These are phyloP conservation scores for Ophiostoma sp. DNA, from an alignment of 2,329 filamentous ascomycete genomes.

Conservation along the genomic window DNA sequence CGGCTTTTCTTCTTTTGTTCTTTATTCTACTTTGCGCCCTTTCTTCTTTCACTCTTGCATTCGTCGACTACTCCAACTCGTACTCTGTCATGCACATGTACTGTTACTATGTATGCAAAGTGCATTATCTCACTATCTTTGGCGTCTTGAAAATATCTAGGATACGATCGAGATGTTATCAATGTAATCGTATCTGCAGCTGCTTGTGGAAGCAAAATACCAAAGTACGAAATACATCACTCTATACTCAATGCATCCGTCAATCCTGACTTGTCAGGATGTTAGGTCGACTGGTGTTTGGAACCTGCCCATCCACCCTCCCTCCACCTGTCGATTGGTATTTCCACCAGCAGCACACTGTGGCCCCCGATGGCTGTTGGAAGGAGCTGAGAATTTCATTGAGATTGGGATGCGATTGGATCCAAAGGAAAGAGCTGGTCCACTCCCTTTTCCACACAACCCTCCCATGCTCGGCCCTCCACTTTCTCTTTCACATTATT, in stretches of 20 bases:
- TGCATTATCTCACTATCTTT: neutral
- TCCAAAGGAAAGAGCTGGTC: neutral
- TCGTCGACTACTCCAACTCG: neutral
- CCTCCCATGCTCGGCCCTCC: neutral
- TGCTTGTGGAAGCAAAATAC: neutral
- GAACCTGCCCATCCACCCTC: neutral
- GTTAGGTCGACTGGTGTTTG: neutral
- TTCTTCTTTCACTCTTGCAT: neutral
- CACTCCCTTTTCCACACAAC: neutral
- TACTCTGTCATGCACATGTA: neutral
- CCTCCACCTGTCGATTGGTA: neutral
- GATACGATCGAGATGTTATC: neutral
- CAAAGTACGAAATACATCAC: neutral
- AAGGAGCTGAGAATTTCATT: constrained; percentile 6
- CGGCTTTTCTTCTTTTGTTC: neutral
- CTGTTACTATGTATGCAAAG: neutral
- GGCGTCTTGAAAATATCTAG: neutral
- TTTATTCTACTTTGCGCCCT: neutral
- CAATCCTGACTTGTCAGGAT: neutral
- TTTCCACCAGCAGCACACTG: neutral
- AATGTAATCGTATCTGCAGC: neutral
- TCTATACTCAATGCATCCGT: neutral
- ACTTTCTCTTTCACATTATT: neutral
- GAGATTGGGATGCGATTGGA: constrained; percentile 16
- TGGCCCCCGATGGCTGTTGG: neutral